Base-by-base conservation (phyloP, 1,284 basidiomycete genomes). In the Fistulina hepatica region DNA sequence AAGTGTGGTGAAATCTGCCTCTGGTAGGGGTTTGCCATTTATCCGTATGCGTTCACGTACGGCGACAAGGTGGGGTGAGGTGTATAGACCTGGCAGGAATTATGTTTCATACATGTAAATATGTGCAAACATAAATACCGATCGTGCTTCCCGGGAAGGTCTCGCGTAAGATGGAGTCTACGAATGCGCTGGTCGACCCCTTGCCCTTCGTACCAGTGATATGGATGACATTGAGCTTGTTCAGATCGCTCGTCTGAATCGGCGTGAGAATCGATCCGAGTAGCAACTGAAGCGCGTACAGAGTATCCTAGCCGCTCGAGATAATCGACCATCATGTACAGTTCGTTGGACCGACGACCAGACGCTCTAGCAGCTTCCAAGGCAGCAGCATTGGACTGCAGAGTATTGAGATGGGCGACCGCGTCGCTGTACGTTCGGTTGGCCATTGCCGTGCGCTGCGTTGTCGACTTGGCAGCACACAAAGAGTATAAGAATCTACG, bases 171-270 rank as follows among this genome's bases (percentile, higher is more conserved):
- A 86, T 74, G 6, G 80, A 84, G 55, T 89, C 80, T 3, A 75
- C 73, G 51, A 98, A 98, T 2, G 95, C 94, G 41, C 86, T 90
- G 0, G 95, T 95, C 3, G 92, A 97, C 3, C 95, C 95, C 58
- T 99, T 99, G 32, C 95, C 95, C 61, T 99, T 99, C 4, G 95
- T 99, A 3, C 95, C 95, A 10, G 95, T 94, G 52, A 99, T 81
- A 63, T 99, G 95, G 22, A 98, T 75, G 39, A 93, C 90, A 58
- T 97, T 95, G 45, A 98, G 68, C 33, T 63, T 62, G 57, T 98
- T 93, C 37, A 99, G 67, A 49, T 93, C 81, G 37, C 73, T 63
- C 19, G 85, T 75, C 89, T 90, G 20, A 2, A 11, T 9, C 13
- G 10, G 17, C 38, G 22, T 30, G 13, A 43, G 26, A 41, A 37